Percentiles rank a stretch among this genome's conserved stretches.
Evolutionary conservation across 768 basidiomycete genomes (phyloP).

Genomic region (Rhodotorula taiwanensis): DNA sequence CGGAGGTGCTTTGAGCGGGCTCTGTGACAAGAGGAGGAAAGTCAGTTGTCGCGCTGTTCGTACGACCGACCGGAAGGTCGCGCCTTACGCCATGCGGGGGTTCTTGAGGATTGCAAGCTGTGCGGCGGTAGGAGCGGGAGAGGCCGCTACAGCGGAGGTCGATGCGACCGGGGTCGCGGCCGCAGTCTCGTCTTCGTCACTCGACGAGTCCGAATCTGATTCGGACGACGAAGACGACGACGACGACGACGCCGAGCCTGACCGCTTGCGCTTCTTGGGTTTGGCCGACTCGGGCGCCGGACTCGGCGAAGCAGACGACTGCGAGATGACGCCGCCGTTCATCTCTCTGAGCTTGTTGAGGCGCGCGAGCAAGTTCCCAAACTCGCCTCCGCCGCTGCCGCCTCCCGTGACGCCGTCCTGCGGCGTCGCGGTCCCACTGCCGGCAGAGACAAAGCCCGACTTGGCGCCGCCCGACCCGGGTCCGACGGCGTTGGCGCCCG

Average conservation of each 20-base stretch:
- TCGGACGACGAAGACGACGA: slow-evolving; percentile 1
- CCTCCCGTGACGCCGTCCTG: slow-evolving; percentile 9
- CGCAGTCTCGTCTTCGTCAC: slow-evolving; percentile 10
- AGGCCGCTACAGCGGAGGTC: slow-evolving; percentile 1
- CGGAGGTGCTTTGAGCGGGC: slow-evolving; percentile 37
- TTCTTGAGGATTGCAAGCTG: slow-evolving; percentile 25
- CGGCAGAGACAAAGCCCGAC: slow-evolving; percentile 31
- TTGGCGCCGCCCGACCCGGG: neutral
- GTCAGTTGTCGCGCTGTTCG: too few species aligned
- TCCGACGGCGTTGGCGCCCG: slow-evolving; percentile 8
- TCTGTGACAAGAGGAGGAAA: slow-evolving; percentile 1
- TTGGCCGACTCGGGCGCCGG: slow-evolving; percentile 8
- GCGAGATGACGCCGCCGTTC: slow-evolving; percentile 6
- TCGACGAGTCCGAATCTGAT: slow-evolving; percentile 2
- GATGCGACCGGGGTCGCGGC: neutral
- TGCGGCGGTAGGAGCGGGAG: neutral
- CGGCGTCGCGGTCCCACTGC: slow-evolving; percentile 17
- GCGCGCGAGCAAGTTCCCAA: slow-evolving; percentile 34
- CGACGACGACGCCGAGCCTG: slow-evolving; percentile 1
- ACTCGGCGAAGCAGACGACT: slow-evolving; percentile 7
- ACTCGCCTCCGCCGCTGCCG: slow-evolving; percentile 36
- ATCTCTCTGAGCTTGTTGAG: slow-evolving; percentile 34
- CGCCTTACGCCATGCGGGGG: slow-evolving; percentile 38
- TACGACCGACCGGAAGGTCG: too few species aligned
- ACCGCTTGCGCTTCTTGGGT: slow-evolving; percentile 27